Percentiles rank a stretch among this genome's conserved stretches.
phyloP scores from a whole-genome alignment of 768 basidiomycete species.

The Fomitopsis serialis region DNA sequence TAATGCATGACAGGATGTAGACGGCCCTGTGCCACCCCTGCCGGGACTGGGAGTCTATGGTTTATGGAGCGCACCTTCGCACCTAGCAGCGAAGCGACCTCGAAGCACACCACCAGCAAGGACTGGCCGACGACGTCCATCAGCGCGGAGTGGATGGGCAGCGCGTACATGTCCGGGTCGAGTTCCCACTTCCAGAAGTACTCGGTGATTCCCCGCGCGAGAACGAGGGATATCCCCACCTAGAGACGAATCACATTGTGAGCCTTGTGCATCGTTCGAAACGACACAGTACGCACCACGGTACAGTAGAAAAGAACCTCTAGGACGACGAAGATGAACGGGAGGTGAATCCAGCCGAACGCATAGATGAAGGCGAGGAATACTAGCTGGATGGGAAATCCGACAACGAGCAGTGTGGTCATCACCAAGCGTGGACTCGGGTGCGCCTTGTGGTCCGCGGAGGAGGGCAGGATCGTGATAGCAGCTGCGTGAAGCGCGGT shows the following conservation, averaged over 20 bases:
- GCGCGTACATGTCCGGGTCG: slow-evolving; percentile 90
- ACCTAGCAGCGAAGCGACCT: slow-evolving; percentile 49
- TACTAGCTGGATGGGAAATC: slow-evolving; percentile 73
- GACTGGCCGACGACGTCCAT: slow-evolving; percentile 84
- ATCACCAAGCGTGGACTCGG: slow-evolving; percentile 48
- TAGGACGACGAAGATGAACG: slow-evolving; percentile 60
- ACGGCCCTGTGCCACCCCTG: neutral
- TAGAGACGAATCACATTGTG: slow-evolving; percentile 23
- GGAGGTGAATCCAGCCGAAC: slow-evolving; percentile 77
- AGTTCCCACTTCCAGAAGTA: slow-evolving; percentile 72
- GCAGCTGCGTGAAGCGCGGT: slow-evolving; percentile 76
- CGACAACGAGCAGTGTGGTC: slow-evolving; percentile 65
- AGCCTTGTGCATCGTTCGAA: neutral
- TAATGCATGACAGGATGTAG: no score
- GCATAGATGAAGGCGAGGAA: slow-evolving; percentile 62
- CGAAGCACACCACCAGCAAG: slow-evolving; percentile 72
- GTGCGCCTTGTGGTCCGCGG: slow-evolving; percentile 11
- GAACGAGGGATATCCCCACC: slow-evolving; percentile 64
- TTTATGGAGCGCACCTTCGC: slow-evolving; percentile 18
- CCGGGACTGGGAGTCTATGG: neutral
- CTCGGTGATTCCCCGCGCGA: slow-evolving; percentile 63
- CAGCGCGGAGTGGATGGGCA: slow-evolving; percentile 88
- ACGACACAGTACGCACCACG: slow-evolving; percentile 46
- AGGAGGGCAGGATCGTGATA: slow-evolving; percentile 14
- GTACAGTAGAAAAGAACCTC: slow-evolving; percentile 69